Evolutionary conservation across 345 rosid genomes (phyloP), one percentile per base, ranked within the genome.

Genomic region (Dovyalis caffra): DNA sequence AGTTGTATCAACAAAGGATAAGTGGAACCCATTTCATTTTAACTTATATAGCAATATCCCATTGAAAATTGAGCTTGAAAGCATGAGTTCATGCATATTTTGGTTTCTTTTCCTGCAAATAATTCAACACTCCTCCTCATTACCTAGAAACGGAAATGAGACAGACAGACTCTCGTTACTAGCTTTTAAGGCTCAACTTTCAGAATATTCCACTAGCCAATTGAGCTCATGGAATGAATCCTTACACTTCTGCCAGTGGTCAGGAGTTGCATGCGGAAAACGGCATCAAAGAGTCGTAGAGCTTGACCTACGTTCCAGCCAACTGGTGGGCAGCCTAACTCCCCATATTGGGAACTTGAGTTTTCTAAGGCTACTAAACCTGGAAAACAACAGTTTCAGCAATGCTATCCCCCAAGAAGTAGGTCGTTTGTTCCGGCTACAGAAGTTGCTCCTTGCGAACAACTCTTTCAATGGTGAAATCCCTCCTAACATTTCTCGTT

Each of bases 401-500:
- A 2, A 47, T 0, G n/a, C 8, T 11, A 70, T 82, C 37, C 77
- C 82, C 1, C 58, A 18, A 1, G 71, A 82, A 63, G 5, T 82
- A 0, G 72, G 80, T n/a, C 32, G 33, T 6, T 43, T 85, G 34
- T 3, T 8, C 2, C n/a, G 64, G 43, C 62, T 82, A 23, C n/a
- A 56, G 37, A 25, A 0, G 23, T 29, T 80, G 9, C 0, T 0
- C 0, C 74, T 83, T 1, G 0, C 0, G 1, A 74, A 76, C 31
- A 85, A 83, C 68, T 68, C 4, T 0, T 0, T 0, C 43, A 86
- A 76, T 38, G 9, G 0, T 0, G 68, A 69, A 70, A 72, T 82
- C 49, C 83, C 85, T 2, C 14, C 35, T 15, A 70, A 75, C 37
- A 69, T 85, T 6, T 21, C 79, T 35, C 40, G 3, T 53, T 82